Conservation (phyloP, 2,329 filamentous ascomycete species). For the Xylaria sp. region DNA sequence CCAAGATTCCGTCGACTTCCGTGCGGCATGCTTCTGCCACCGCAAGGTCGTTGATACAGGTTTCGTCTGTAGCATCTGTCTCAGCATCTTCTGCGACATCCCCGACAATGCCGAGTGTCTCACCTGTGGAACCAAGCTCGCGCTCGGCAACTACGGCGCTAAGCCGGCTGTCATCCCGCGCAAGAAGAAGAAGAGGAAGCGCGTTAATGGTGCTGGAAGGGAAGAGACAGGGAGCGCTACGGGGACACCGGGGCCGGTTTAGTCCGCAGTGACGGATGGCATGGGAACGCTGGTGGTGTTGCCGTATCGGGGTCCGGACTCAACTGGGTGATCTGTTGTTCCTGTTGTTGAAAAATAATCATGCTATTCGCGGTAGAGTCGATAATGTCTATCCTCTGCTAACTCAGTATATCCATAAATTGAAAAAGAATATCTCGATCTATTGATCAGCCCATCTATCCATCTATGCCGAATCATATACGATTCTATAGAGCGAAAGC, state of each 20-base stretch:
- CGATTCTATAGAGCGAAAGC: neutral
- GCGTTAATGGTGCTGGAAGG: constrained; percentile 60
- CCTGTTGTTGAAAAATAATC: neutral
- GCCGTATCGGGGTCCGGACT: neutral
- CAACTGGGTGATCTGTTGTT: neutral
- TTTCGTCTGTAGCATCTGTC: constrained; percentile 94
- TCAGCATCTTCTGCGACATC: constrained; percentile 87
- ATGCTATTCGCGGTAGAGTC: neutral
- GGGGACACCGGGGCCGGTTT: constrained; percentile 62
- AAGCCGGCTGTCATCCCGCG: constrained; percentile 79
- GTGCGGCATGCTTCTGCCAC: constrained; percentile 98
- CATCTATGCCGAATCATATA: neutral
- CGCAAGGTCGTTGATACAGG: constrained; percentile 88
- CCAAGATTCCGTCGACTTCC: constrained; percentile 90
- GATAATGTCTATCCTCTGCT: neutral
- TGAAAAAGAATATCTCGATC: too few species aligned
- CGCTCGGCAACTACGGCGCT: constrained; percentile 78
- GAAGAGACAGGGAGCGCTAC: constrained; percentile 69
- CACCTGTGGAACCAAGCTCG: constrained; percentile 82
- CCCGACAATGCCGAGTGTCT: constrained; percentile 74
- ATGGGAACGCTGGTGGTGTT: neutral
- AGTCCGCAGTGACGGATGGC: neutral
- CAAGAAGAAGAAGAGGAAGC: constrained; percentile 74
- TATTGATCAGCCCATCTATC: neutral
- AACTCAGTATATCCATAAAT: neutral